A percentile compares a stretch with the other conserved stretches of the same genome.
These are phyloP conservation scores for Debaryomyces maramus DNA, from an alignment of 805 yeast genomes.

Conservation along the genomic window DNA sequence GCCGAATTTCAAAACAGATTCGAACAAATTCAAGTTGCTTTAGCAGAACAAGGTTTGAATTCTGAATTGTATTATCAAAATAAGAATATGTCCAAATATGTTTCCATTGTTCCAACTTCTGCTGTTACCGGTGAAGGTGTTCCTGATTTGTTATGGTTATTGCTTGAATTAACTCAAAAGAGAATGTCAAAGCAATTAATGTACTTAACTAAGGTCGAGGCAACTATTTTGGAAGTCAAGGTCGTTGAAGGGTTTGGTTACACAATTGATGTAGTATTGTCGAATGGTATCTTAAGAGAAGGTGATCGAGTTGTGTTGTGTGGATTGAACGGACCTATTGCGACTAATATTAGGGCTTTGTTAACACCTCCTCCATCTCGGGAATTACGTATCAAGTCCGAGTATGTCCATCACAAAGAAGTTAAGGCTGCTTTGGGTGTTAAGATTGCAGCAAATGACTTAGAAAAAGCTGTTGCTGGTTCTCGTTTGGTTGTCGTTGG, in stretches of 20 bases:
- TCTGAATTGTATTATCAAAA: constrained; percentile 95
- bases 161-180: constrained; percentile 93
- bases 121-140: constrained; percentile 99
- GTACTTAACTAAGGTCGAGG: constrained; percentile 92
- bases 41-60: constrained; percentile 98
- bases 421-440: constrained; percentile 99
- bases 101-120: constrained; percentile 96
- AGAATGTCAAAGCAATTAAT: constrained; percentile 98
- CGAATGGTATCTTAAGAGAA: constrained; percentile 93
- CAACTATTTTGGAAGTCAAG: constrained; percentile 95
- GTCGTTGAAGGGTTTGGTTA: constrained; percentile 98
- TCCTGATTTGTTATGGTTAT: constrained; percentile 94
- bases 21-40: constrained; percentile 80
- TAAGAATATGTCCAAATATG: constrained; percentile 89
- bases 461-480: constrained; percentile 99
- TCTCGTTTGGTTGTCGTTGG: constrained; percentile 93
- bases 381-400: constrained; percentile 95
- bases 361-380: constrained; percentile 97
- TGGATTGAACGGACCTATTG: constrained; percentile 98
- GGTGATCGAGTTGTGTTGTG: constrained; percentile 95
- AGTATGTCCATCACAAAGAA: constrained; percentile 93
- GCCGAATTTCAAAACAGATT: constrained; percentile 89
- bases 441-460: constrained; percentile 95
- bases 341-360: constrained; percentile 91
- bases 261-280: constrained; percentile 94